Percentiles rank a stretch among this genome's conserved stretches.
Conservation (phyloP, 371 early-diverging fungal species). For the Homolaphlyctis polyrhiza region DNA sequence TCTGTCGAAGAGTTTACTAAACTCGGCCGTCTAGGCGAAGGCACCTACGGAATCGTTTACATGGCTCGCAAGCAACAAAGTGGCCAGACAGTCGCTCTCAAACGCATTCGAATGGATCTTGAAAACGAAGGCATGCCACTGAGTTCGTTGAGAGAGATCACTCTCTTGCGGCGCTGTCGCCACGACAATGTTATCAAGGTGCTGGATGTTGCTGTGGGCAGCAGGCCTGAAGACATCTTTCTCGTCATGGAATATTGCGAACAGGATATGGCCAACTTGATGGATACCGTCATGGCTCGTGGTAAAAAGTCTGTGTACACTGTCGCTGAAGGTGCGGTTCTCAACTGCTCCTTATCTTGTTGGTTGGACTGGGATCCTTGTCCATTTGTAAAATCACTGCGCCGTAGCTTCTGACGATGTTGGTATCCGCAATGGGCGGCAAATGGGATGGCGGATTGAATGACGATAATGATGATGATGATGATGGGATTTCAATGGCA, state of each 20-base stretch:
- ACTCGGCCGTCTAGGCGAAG: slow-evolving; percentile 96
- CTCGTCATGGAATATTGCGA: slow-evolving; percentile 33
- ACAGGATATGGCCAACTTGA: slow-evolving; percentile 29
- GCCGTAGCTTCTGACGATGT: too few species aligned
- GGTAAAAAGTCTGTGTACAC: slow-evolving; percentile 7
- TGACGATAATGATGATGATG: too few species aligned
- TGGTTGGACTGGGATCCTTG: too few species aligned
- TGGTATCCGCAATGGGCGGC: too few species aligned
- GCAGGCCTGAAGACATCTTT: slow-evolving; percentile 17
- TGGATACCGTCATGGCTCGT: slow-evolving; percentile 24
- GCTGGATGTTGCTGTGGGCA: slow-evolving; percentile 76
- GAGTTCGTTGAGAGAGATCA: slow-evolving; percentile 97
- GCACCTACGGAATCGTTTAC: slow-evolving; percentile 98
- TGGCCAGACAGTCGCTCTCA: slow-evolving; percentile 92
- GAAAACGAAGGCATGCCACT: slow-evolving; percentile 97
- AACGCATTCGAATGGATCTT: slow-evolving; percentile 92
- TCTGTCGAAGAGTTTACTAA: slow-evolving; percentile 78
- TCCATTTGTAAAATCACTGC: too few species aligned
- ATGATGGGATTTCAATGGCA: neutral
- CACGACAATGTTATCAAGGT: slow-evolving; percentile 95
- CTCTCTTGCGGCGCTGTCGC: slow-evolving; percentile 88
- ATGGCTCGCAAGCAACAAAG: slow-evolving; percentile 86
- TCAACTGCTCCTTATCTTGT: neutral
- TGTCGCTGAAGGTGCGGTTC: slow-evolving; percentile 17
- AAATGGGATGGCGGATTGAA: too few species aligned